phyloP scores from a whole-genome alignment of 2,329 filamentous ascomycete species.

The Balansia obtecta region DNA sequence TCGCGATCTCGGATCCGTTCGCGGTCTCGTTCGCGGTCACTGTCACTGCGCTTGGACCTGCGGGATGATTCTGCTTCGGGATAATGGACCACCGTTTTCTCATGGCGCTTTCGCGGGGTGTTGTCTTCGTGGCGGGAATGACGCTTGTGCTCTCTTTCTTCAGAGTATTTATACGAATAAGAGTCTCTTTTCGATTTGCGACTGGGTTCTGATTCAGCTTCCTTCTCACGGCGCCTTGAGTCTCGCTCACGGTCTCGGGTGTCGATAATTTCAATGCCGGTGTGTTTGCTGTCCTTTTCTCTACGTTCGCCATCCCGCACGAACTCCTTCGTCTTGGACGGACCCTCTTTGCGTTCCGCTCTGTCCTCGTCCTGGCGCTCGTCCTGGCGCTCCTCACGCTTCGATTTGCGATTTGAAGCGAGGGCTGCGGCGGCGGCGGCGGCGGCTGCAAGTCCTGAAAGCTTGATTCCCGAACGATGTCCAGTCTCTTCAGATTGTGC shows the following conservation, averaged over 20 bases:
- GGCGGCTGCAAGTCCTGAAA: constrained; percentile 35
- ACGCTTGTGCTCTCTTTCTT: constrained; percentile 18
- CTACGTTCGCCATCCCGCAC: background rate
- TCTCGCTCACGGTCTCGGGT: constrained; percentile 12
- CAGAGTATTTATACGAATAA: constrained; percentile 15
- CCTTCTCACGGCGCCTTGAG: constrained; percentile 13
- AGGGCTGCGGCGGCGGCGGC: constrained; percentile 30
- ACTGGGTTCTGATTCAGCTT: constrained; percentile 7
- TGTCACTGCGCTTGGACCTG: constrained; percentile 13
- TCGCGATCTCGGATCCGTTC: constrained; percentile 18
- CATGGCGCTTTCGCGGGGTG: constrained; percentile 16
- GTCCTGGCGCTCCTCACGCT: constrained; percentile 10
- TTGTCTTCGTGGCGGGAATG: constrained; percentile 20
- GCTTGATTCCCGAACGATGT: constrained; percentile 29
- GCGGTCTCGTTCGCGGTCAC: constrained; percentile 15
- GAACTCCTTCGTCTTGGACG: constrained; percentile 7
- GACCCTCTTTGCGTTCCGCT: constrained; percentile 11
- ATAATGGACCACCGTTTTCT: constrained; percentile 13
- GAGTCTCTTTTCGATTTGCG: constrained; percentile 20
- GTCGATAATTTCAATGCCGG: constrained; percentile 3
- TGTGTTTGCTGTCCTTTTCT: constrained; percentile 5
- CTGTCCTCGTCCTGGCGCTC: constrained; percentile 12
- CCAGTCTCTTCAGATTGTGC: constrained; percentile 25
- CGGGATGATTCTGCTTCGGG: constrained; percentile 12
- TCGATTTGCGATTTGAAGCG: constrained; percentile 14